Base-by-base conservation (phyloP, 495 filamentous ascomycete genomes). In the Talaromyces wortmannii region DNA sequence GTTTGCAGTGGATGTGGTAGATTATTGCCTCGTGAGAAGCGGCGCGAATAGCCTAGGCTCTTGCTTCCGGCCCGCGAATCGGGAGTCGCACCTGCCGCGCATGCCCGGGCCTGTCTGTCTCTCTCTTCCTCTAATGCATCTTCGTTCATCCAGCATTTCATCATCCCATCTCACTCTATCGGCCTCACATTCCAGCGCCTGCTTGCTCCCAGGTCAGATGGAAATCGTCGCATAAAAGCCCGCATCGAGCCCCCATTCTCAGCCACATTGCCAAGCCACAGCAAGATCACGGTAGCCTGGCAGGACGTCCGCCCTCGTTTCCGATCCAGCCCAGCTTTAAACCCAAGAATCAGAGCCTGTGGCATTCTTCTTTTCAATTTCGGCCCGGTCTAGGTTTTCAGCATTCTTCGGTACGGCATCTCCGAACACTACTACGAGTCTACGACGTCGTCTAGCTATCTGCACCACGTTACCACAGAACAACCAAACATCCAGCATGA, bases 401-500 rank as follows among this genome's bases (percentile, higher is more conserved):
- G 36, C 36, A 40, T 40, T 40, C 36, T 13, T 40, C 36, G 36
- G 36, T 13, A 40, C 36, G 8, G 13, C 36, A 40, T 40, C 36
- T 40, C 36, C 36, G 36, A 40, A 40, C 8, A 40, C 36, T 13
- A 40, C 2, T 40, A 13, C 36, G n/a, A n/a, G n/a, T n/a, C n/a
- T 10, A 40, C 8, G 8, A 40, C 8, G 13, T 40, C 36, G 13
- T 40, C 36, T 40, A n/a, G 1, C 4, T 23, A 23, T 23, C 23
- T 23, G 23, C 23, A 23, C 23, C 23, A 23, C 23, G 23, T 23
- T 23, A 23, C 23, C 23, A 23, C 23, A 23, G 23, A 23, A 13
- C 36, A 40, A 40, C 36, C 2, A 40, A 40, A 13, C 36, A 56
- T 56, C 57, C 70, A 32, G 68, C 62, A 88, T 86, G 83, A 69